Evolutionary conservation across 1,284 basidiomycete genomes (phyloP).

Genomic region (Trichosporon sp.): DNA sequence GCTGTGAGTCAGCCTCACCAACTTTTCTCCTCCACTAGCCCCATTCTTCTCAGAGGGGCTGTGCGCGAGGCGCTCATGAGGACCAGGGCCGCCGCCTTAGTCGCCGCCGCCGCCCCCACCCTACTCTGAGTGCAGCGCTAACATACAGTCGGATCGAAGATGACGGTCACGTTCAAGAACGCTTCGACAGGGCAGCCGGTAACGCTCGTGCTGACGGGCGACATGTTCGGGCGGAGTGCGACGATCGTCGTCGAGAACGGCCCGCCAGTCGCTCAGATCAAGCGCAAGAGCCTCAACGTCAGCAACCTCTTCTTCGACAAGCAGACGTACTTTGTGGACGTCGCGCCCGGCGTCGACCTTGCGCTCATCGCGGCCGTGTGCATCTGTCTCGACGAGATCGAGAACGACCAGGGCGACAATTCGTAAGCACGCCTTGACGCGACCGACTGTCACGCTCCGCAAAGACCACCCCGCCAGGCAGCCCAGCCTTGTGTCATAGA

Average conservation of each 20-base stretch:
- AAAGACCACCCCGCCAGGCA: too few relatives aligned
- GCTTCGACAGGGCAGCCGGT: slow-evolving; percentile 24
- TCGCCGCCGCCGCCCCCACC: too few relatives aligned
- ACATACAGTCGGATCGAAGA: slow-evolving; percentile 38
- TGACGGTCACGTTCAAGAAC: slow-evolving; percentile 41
- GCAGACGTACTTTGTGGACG: slow-evolving; percentile 48
- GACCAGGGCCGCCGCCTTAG: too few relatives aligned
- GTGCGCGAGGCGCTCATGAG: too few relatives aligned
- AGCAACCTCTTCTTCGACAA: slow-evolving; percentile 36
- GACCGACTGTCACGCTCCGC: too few relatives aligned
- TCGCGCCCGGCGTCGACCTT: slow-evolving; percentile 51
- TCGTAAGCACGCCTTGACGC: too few relatives aligned
- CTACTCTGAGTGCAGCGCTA: not conserved
- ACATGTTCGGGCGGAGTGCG: slow-evolving; percentile 42
- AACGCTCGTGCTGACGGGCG: slow-evolving; percentile 35
- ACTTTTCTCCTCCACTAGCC: too few relatives aligned
- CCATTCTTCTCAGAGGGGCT: too few relatives aligned
- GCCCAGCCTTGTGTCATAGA: too few relatives aligned
- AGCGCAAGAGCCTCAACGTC: slow-evolving; percentile 34
- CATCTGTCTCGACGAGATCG: slow-evolving; percentile 50
- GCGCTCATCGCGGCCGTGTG: slow-evolving; percentile 50
- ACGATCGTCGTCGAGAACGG: slow-evolving; percentile 34
- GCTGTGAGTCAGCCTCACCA: slow-evolving; percentile 26
- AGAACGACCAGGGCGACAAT: slow-evolving; percentile 40
- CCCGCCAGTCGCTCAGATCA: slow-evolving; percentile 40